Percentiles rank a stretch among this genome's conserved stretches.
phyloP scores from a whole-genome alignment of 345 rosid species.

The Crucihimalaya himalaica region DNA sequence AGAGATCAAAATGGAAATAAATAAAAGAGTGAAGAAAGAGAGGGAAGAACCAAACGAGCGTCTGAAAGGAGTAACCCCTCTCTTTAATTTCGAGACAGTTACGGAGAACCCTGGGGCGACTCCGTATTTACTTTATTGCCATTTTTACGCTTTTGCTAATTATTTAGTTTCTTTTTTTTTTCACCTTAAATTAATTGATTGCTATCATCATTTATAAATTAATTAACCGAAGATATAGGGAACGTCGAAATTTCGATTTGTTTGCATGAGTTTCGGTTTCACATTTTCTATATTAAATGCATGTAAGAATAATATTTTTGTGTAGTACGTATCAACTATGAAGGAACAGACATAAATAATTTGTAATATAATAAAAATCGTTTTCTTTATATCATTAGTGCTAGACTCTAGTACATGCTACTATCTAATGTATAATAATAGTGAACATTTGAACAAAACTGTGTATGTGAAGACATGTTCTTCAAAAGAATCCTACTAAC shows the following conservation, averaged over 20 bases:
- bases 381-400: no score
- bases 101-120: slow-evolving; percentile 33
- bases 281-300: background rate
- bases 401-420: no score
- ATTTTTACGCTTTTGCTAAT: background rate
- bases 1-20: slow-evolving; percentile 10
- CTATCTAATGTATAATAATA: no score
- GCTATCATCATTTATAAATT: background rate
- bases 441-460: no score
- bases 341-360: no score
- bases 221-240: slow-evolving; percentile 6
- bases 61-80: slow-evolving; percentile 4
- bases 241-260: background rate
- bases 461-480: no score
- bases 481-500: no score
- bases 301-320: no score
- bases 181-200: background rate
- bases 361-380: no score
- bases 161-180: background rate
- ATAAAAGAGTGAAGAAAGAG: slow-evolving; percentile 20
- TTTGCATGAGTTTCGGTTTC: slow-evolving; percentile 21
- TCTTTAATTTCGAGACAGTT: slow-evolving; percentile 34
- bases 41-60: slow-evolving; percentile 26
- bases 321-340: no score
- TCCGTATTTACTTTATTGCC: background rate